Base-by-base conservation (phyloP, 1,284 basidiomycete genomes). In the Ceratobasidium sp. region DNA sequence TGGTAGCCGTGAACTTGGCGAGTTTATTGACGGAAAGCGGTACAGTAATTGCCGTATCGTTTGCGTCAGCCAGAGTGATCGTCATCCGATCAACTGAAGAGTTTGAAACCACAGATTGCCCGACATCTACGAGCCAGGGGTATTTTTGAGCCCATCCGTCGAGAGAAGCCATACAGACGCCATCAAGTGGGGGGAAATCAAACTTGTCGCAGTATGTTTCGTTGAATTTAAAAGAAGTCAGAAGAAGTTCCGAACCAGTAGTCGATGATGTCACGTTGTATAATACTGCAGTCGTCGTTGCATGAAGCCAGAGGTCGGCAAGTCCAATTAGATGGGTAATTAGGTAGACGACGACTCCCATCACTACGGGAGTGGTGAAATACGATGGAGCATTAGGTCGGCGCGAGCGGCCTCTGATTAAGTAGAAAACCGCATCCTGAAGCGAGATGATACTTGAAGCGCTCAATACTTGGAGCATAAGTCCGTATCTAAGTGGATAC, bases 1-100 rank as follows among this genome's bases (percentile, higher is more conserved):
- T 66, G 42, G 63, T 66, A 15, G 63, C 63, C 23, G 18, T 66
- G 63, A 66, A 66, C 42, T 20, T 46, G 18, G 63, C 63, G 12
- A 66, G 63, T 42, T 20, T 12, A 12, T 44, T 46, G 33, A 66
- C 40, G 9, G 39, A 18, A 23, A 18, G 39, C 13, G 63, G 63
- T 12, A 46, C 42, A 4, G n/a, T 46, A 23, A 66, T 44, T 1
- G 63, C 63, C n/a, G n/a, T 13, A 12, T 66, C 63, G 15, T 66
- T 40, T 46, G 63, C 63, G 63, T 66, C 42, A 10, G 63, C 63
- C 13, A 44, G 63, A 10, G 63, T 42, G n/a, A 66, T 44, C 3
- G 58, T 26, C 58, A 33, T 28, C 26, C 26, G 12, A 33, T 60
- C 33, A 1, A 26, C 7, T 23, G 63, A 66, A 39, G 63, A 42